Base-by-base conservation (phyloP, 176 grass and related monocot genomes). In the Neostapfia colusana region DNA sequence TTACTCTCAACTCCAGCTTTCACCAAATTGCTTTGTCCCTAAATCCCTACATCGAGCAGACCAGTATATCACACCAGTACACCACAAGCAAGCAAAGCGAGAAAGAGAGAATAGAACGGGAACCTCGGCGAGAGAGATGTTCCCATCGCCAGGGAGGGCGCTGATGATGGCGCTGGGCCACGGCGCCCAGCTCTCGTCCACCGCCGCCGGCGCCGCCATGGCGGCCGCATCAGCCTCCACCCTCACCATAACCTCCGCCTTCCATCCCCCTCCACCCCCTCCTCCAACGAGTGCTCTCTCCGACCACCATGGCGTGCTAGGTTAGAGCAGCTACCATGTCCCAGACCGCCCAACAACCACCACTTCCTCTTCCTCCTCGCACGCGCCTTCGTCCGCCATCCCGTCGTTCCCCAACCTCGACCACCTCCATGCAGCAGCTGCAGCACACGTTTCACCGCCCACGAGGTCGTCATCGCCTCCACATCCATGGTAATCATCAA, bases 61-160 rank as follows among this genome's bases (percentile, higher is more conserved):
- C n/a, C 53, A 57, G 58, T 43, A 56, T 38, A 65, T 85, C 72
- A 65, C 77, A 67, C 23, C 35, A 8, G n/a, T n/a, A 65, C 77
- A 67, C 21, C 34, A 7, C 64, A 39, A 41, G 4, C 65, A 40
- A 42, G 4, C 44, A 11, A 46, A 70, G 27, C 83, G 34, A 83
- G 38, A 84, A 9, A 79, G 24, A 65, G 65, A 69, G 27, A 72
- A n/a, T 7, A 42, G 21, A 80, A 20, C 65, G 64, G 48, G 71
- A 73, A 9, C 53, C 3, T 25, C 44, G 8, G 9, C 6, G 59
- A 58, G 50, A 36, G 37, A 75, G 65, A 88, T 88, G 86, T 88
- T 88, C 77, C 82, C 82, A 70, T 81, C 77, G 69, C 71, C 86
- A 72, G 86, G 82, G 57, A 76, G 82, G 40, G 18, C 86, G 57